Evolutionary conservation across 2,329 filamentous ascomycete species (phyloP), one percentile per base, ranked within the genome.

Genomic region (Diaporthe sp.): DNA sequence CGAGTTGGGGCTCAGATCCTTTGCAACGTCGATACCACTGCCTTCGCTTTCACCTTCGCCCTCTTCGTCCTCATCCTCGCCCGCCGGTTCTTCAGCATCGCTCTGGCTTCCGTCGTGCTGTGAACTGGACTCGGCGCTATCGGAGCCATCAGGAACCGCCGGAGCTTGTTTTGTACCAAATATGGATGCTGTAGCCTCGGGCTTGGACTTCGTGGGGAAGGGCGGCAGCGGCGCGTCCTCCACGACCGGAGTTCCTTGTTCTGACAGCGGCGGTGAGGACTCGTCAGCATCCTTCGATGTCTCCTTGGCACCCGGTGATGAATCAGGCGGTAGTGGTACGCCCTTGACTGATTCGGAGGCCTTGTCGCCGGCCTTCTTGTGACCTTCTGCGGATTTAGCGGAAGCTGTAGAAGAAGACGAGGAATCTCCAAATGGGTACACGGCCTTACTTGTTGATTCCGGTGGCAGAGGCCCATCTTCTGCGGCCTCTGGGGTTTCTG

Each of bases 1-100:
- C 19, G 86, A 86, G 9, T 83, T 86, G 28, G 89, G 90, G 78
- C 89, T 92, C 17, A 92, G 82, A 68, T 93, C 91, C 79, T 92
- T 90, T n/a, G 88, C 88, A 61, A 93, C 88, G 81, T 93, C 91
- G 67, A 93, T 87, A 34, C 91, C 92, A 76, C 91, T 93, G 19
- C 91, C 91, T 79, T 91, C 88, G 62, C 83, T 87, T 1, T 76
- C 83, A 12, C 76, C 82, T 10, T 90, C 89, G 0, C 85, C 88
- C 9, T 80, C 87, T 51, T 85, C 85, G 42, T 89, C 88, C 3
- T 87, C 87, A 17, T 88, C 88, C 28, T 86, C 83, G 83, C 3
- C 83, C 4, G 80, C 79, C n/a, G 80, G 79, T 25, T 82, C 78
- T 51, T 84, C 85, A 15, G 81, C 83, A 2, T 80, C 79, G 31